These are phyloP conservation scores for Phyllosticta paracitricarpa DNA, from an alignment of 2,329 filamentous ascomycete genomes.

Conservation along the genomic window DNA sequence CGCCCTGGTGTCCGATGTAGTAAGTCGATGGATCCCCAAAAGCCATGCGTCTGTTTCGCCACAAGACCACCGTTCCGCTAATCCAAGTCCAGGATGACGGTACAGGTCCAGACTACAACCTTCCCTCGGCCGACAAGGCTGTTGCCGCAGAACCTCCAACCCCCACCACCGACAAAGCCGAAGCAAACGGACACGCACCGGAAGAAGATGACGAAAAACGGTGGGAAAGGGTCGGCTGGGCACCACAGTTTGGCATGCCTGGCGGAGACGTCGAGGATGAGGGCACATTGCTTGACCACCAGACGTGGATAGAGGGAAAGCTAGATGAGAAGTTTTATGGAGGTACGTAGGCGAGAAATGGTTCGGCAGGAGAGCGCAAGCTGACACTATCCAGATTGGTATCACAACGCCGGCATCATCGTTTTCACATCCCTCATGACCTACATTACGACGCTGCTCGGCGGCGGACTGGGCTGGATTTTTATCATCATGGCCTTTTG, in stretches of 20 bases:
- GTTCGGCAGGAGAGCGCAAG: slow-evolving; percentile 16
- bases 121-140: slow-evolving; percentile 63
- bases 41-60: slow-evolving; percentile 6
- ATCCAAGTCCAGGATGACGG: slow-evolving; percentile 49
- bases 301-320: slow-evolving; percentile 75
- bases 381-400: slow-evolving; percentile 61
- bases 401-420: slow-evolving; percentile 92
- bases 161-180: slow-evolving; percentile 38
- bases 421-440: slow-evolving; percentile 83
- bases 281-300: slow-evolving; percentile 67
- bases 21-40: slow-evolving; percentile 21
- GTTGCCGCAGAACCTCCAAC: slow-evolving; percentile 50
- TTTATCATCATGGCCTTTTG: slow-evolving; percentile 87
- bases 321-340: slow-evolving; percentile 87
- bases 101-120: slow-evolving; percentile 58
- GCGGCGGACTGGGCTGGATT: slow-evolving; percentile 87
- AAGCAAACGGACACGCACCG: slow-evolving; percentile 18
- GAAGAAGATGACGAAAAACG: slow-evolving; percentile 41
- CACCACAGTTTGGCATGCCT: slow-evolving; percentile 63
- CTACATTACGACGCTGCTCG: slow-evolving; percentile 81
- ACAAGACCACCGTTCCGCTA: slow-evolving; percentile 4
- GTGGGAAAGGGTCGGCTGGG: slow-evolving; percentile 65
- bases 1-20: slow-evolving; percentile 67
- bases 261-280: slow-evolving; percentile 44
- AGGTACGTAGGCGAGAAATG: slow-evolving; percentile 37